phyloP scores from a whole-genome alignment of 202 grass and related monocot genomes.

The Musa balbisiana region DNA sequence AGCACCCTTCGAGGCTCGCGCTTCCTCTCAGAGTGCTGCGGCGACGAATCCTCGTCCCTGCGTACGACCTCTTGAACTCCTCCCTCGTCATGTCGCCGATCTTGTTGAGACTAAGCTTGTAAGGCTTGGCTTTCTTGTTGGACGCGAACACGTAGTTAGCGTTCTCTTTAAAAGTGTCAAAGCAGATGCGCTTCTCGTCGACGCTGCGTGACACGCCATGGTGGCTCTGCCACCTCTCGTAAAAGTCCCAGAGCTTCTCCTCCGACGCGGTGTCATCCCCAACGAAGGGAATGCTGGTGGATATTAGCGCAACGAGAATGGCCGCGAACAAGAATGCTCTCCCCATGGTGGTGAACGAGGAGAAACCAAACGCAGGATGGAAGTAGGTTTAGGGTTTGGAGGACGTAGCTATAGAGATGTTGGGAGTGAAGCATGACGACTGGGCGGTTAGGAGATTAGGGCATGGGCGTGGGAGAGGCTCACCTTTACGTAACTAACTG shows the following conservation, averaged over 20 bases:
- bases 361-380: no score
- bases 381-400: background rate
- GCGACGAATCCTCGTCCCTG: background rate
- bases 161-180: background rate
- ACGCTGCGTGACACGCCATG: background rate
- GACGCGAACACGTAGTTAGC: slow-evolving; percentile 5
- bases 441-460: no score
- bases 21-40: background rate
- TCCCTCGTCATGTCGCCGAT: slow-evolving; percentile 5
- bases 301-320: background rate
- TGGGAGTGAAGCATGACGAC: no score
- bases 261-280: slow-evolving; percentile 1
- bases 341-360: background rate
- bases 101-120: slow-evolving; percentile 9
- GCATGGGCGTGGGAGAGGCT: no score
- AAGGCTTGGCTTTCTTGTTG: slow-evolving; percentile 1
- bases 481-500: no score
- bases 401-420: background rate
- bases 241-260: background rate
- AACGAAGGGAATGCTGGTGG: background rate
- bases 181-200: background rate
- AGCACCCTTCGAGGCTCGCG: background rate
- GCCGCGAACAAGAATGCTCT: background rate
- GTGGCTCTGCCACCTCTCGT: slow-evolving; percentile 15
- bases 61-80: slow-evolving; percentile 3